phyloP scores from a whole-genome alignment of 805 yeast species.

The Schwanniomyces sp. region DNA sequence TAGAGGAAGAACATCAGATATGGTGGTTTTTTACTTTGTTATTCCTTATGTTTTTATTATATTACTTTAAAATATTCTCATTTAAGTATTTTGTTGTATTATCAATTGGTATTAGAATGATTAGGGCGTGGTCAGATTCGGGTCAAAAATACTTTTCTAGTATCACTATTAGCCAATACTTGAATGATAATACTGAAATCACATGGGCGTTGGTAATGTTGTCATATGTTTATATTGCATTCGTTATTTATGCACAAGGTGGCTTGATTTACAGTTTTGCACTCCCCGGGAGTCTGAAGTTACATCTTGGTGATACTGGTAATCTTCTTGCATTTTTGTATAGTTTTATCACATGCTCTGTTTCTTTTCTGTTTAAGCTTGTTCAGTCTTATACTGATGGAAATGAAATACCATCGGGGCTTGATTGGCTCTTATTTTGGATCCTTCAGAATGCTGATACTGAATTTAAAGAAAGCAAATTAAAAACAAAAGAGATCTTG shows the following conservation, averaged over 20 bases:
- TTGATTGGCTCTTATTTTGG: conserved; percentile 22
- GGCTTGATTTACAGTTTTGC: conserved; percentile 18
- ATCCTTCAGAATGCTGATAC: conserved; percentile 27
- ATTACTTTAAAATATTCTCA: conserved; percentile 4
- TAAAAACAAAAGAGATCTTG: conserved; percentile 18
- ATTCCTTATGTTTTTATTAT: conserved; percentile 10
- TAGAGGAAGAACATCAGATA: conserved; percentile 94
- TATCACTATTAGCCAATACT: conserved; percentile 37
- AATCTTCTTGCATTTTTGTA: conserved; percentile 41
- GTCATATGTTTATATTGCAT: conserved; percentile 32
- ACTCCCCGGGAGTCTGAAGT: conserved; percentile 5
- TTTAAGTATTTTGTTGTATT: conserved; percentile 9
- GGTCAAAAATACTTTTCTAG: conserved; percentile 74
- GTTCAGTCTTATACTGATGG: conserved; percentile 55
- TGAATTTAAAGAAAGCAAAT: conserved; percentile 16
- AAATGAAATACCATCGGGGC: conserved; percentile 48
- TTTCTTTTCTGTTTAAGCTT: conserved; percentile 55
- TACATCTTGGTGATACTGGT: conserved; percentile 16
- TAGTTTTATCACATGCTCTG: conserved; percentile 44
- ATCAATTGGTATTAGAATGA: conserved; percentile 47
- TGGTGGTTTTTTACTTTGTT: conserved; percentile 69
- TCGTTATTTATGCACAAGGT: conserved; percentile 23
- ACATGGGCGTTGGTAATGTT: conserved; percentile 50
- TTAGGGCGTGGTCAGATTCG: conserved; percentile 84
- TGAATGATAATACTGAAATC: conserved; percentile 30